These are phyloP conservation scores for Wallacemonas sp. DNA, from an alignment of 208 protist species.

Conservation along the genomic window DNA sequence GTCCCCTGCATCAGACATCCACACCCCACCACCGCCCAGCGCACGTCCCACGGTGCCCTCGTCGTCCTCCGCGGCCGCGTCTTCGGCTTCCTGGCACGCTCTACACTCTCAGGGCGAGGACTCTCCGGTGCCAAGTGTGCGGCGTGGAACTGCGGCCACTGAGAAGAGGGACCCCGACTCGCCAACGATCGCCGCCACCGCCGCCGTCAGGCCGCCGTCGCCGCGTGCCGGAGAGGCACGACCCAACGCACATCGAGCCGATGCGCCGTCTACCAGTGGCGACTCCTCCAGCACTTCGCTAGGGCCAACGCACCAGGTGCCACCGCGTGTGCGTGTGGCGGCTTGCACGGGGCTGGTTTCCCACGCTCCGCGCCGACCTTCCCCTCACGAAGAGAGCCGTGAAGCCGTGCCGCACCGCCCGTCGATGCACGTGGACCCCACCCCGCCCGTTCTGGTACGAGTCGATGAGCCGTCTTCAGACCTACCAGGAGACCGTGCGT, in stretches of 20 bases:
- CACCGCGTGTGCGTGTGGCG: too few species aligned
- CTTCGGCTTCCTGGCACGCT: neutral
- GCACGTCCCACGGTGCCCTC: neutral
- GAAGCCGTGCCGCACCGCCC: neutral
- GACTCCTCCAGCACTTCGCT: too few species aligned
- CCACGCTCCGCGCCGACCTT: neutral
- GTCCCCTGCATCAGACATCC: too few species aligned
- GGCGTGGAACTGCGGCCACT: too few species aligned
- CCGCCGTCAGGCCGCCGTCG: neutral
- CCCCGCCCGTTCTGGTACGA: neutral
- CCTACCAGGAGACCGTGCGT: too few species aligned
- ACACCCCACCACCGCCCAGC: too few species aligned
- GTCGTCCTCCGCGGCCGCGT: neutral
- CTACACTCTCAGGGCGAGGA: neutral
- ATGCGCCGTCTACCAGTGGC: too few species aligned
- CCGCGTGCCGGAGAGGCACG: too few species aligned
- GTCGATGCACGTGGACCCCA: neutral
- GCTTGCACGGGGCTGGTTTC: neutral
- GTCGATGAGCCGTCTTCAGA: too few species aligned
- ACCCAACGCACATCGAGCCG: too few species aligned
- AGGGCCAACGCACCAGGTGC: too few species aligned
- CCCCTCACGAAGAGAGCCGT: neutral
- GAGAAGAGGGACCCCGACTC: neutral
- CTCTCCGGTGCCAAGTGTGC: too few species aligned
- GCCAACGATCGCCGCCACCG: neutral